Evolutionary conservation across 2,329 filamentous ascomycete species (phyloP).

Genomic region (Microdochium trichocladiopsis): DNA sequence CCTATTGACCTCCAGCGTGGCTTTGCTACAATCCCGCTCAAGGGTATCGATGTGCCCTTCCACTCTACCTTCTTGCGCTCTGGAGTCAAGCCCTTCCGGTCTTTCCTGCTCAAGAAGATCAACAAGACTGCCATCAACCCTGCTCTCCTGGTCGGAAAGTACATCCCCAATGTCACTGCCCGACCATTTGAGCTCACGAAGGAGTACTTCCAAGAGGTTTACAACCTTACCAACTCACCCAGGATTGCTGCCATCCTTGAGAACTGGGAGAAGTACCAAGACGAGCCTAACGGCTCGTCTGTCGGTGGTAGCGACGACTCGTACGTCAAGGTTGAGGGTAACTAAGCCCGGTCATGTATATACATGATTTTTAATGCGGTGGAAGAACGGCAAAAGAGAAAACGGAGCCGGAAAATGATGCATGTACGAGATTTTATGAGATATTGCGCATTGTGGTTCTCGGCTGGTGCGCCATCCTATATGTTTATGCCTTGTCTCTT

Average conservation of each 20-base stretch:
- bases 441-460: too few species aligned
- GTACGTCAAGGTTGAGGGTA: slow-evolving; percentile 18
- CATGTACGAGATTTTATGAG: too few species aligned
- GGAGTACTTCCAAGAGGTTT: slow-evolving; percentile 99
- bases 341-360: too few species aligned
- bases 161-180: slow-evolving; percentile 98
- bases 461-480: too few species aligned
- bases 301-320: slow-evolving; percentile 28
- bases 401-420: not conserved
- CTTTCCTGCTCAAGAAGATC: slow-evolving; percentile 99
- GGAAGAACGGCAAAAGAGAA: not conserved
- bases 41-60: slow-evolving; percentile 98
- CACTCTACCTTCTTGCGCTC: slow-evolving; percentile 97
- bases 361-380: not conserved
- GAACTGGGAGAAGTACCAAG: slow-evolving; percentile 75
- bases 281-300: slow-evolving; percentile 30
- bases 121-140: slow-evolving; percentile 98
- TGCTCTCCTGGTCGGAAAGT: slow-evolving; percentile 93
- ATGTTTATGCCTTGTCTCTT: too few species aligned
- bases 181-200: slow-evolving; percentile 91
- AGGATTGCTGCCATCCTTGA: slow-evolving; percentile 75
- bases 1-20: slow-evolving; percentile 89
- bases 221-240: slow-evolving; percentile 79
- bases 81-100: slow-evolving; percentile 97
- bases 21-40: slow-evolving; percentile 93